Evolutionary conservation across 176 grass and related monocot species (phyloP).

Genomic region (Aechmea fasciata): DNA sequence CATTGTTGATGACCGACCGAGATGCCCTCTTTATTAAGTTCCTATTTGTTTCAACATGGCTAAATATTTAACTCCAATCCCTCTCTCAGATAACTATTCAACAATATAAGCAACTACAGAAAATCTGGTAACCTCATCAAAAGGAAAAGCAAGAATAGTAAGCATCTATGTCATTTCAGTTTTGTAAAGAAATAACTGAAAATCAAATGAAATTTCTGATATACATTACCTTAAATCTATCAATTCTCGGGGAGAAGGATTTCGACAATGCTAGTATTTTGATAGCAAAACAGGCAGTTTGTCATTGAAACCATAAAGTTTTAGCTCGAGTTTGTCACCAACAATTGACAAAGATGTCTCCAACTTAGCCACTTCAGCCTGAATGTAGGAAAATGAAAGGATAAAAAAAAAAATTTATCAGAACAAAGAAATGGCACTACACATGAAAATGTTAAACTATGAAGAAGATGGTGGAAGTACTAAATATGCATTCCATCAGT

Average conservation of each 20-base stretch:
- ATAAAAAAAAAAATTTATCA: conserved; percentile 12
- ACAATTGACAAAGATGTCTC: conserved; percentile 60
- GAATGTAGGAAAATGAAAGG: conserved; percentile 13
- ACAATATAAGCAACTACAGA: not conserved
- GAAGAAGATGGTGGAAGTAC: too few species aligned
- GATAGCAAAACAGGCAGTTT: too few species aligned
- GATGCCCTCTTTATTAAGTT: too few species aligned
- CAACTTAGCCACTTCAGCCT: conserved; percentile 90
- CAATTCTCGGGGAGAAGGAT: too few species aligned
- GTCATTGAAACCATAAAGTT: too few species aligned
- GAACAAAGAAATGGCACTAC: too few species aligned
- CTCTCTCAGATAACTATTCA: too few species aligned
- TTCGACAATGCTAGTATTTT: too few species aligned
- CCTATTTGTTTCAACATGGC: too few species aligned
- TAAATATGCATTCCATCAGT: not conserved
- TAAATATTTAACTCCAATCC: too few species aligned
- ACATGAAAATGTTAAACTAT: too few species aligned
- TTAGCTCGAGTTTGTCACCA: conserved; percentile 70
- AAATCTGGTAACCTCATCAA: not conserved
- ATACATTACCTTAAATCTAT: conserved; percentile 77
- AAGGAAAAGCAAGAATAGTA: not conserved
- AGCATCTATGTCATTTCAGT: not conserved
- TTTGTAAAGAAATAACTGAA: not conserved
- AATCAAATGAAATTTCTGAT: not conserved
- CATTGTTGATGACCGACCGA: too few species aligned